A percentile compares a stretch with the other conserved stretches of the same genome.
Evolutionary conservation across 371 early-diverging fungal species (phyloP).

Genomic region (Entomophthora muscae): DNA sequence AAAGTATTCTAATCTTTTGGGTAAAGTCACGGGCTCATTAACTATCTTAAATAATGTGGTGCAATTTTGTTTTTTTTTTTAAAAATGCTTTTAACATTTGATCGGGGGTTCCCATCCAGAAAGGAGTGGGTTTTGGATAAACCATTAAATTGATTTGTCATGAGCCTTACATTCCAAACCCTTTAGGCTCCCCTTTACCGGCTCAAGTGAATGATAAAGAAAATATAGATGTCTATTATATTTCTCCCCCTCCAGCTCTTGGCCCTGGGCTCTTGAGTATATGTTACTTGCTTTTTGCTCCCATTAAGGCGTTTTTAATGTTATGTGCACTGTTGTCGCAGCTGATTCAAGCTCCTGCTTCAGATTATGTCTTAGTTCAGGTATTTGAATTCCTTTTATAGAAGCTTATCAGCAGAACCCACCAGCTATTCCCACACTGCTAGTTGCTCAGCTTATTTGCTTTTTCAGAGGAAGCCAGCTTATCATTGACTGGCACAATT

Average conservation of each 20-base stretch:
- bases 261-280: conserved; percentile 30
- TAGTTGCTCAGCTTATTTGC: conserved; percentile 45
- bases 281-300: conserved; percentile 34
- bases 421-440: conserved; percentile 82
- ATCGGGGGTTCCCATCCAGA: no score
- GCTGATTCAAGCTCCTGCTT: conserved; percentile 14
- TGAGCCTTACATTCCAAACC: no score
- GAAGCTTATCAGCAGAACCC: conserved; percentile 52
- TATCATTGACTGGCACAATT: conserved; percentile 96
- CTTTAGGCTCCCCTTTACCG: conserved; percentile 24
- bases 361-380: conserved; percentile 66
- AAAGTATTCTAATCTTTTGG: no score
- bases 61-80: no score
- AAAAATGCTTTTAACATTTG: no score
- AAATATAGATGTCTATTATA: conserved; percentile 22
- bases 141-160: no score
- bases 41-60: no score
- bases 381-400: conserved; percentile 23
- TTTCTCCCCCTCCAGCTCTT: conserved; percentile 24
- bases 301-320: conserved; percentile 37
- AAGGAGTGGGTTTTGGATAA: no score
- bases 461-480: conserved; percentile 39
- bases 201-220: conserved; percentile 18
- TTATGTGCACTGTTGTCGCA: conserved; percentile 24
- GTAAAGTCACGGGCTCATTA: no score